phyloP scores from a whole-genome alignment of 2,329 filamentous ascomycete genomes.

The Dactylonectria estremocensis region DNA sequence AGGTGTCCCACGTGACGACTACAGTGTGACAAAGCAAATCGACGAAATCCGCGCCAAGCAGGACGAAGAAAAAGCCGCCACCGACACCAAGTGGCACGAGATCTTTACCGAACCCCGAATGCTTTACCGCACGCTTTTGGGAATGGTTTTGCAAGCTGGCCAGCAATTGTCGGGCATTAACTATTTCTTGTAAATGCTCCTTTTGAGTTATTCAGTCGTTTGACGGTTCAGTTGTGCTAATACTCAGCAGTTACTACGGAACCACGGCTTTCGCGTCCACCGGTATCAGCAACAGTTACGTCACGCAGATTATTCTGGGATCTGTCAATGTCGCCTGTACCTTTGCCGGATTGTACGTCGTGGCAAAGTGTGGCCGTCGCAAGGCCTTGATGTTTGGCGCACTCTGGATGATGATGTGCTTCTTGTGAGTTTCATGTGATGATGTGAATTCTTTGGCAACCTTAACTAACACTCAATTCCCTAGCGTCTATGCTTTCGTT shows the following conservation, averaged over 20 bases:
- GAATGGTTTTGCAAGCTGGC: slow-evolving; percentile 74
- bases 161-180: slow-evolving; percentile 75
- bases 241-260: slow-evolving; percentile 65
- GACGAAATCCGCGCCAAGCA: slow-evolving; percentile 67
- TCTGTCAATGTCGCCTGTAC: slow-evolving; percentile 79
- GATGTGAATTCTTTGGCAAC: background rate
- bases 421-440: slow-evolving; percentile 56
- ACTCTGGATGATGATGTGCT: slow-evolving; percentile 71
- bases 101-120: slow-evolving; percentile 79
- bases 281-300: slow-evolving; percentile 75
- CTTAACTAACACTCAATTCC: background rate
- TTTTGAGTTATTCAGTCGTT: no score
- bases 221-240: no score
- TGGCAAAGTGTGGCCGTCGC: slow-evolving; percentile 76
- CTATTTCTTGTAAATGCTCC: slow-evolving; percentile 74
- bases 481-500: slow-evolving; percentile 64
- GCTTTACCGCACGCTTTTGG: slow-evolving; percentile 74
- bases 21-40: slow-evolving; percentile 63
- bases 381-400: slow-evolving; percentile 75
- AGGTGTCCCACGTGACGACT: slow-evolving; percentile 57
- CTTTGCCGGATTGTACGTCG: slow-evolving; percentile 75
- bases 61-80: slow-evolving; percentile 60
- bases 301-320: slow-evolving; percentile 78
- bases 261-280: slow-evolving; percentile 77
- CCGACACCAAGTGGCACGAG: slow-evolving; percentile 68